These are phyloP conservation scores for Populus tremula DNA, from an alignment of 345 rosid genomes.

Conservation along the genomic window DNA sequence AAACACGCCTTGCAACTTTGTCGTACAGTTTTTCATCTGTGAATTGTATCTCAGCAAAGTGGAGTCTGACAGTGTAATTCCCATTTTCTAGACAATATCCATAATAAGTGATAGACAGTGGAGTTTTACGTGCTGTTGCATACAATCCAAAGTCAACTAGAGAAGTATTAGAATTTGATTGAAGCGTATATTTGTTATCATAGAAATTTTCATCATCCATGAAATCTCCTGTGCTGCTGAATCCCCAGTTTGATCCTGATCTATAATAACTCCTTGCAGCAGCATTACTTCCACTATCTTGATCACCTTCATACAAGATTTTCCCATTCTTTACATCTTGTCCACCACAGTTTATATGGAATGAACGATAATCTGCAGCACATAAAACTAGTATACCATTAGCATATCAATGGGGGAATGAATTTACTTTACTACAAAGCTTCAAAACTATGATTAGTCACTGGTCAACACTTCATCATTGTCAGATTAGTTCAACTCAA, in stretches of 20 bases:
- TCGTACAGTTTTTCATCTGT: background rate
- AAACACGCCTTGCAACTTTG: background rate
- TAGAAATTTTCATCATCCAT: background rate
- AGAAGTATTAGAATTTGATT: no score
- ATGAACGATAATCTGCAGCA: background rate
- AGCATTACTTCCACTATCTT: background rate
- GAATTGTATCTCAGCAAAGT: slow-evolving; percentile 13
- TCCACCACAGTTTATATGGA: slow-evolving; percentile 3
- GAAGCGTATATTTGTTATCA: no score
- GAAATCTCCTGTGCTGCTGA: slow-evolving; percentile 6
- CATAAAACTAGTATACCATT: background rate
- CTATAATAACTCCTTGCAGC: background rate
- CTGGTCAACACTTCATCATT: no score
- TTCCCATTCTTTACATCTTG: background rate
- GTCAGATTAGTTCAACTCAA: no score
- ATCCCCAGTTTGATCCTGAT: background rate
- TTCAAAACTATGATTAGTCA: no score
- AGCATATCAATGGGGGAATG: background rate
- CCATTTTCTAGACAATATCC: no score
- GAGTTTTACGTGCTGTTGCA: no score
- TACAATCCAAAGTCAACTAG: no score
- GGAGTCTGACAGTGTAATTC: background rate
- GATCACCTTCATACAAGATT: background rate
- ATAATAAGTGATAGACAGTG: no score
- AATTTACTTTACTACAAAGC: no score